Evolutionary conservation across 2,329 filamentous ascomycete species (phyloP), one percentile per base, ranked within the genome.

Genomic region (Ophiostoma sp.): DNA sequence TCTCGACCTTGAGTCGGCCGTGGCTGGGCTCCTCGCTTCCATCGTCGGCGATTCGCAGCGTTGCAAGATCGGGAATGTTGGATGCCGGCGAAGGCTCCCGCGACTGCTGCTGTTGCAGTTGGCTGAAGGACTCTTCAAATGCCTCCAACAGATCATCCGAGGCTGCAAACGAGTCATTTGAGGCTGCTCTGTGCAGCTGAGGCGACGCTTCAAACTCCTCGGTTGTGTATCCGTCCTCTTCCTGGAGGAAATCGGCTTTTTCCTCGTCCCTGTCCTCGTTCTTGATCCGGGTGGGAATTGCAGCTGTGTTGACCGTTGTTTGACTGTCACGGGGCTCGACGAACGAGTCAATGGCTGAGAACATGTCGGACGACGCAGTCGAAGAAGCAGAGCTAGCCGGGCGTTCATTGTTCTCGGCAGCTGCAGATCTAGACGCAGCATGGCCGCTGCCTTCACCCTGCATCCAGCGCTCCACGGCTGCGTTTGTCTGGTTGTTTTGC

Each of bases 301-400:
- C 38, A 7, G 36, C 42, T 64, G 64, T n/a, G 38, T 27, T 7
- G 8, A 44, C 58, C 0, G 65, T 66, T 14, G 62, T 66, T 14
- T 69, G 69, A 11, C 55, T 60, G 36, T 70, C 11, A 0, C 5
- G 58, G 5, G 14, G 55, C 11, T 63, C 63, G 4, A 66, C 69
- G n/a, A 68, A 68, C 1, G 66, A 67, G 27, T 70, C 69, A 5
- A 44, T 38, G 0, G 69, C 71, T 5, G 71, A 72, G 18, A 68
- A 71, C 69, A 72, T 69, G 6, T 67, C 64, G 0, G 71, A 69
- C 42, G 68, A 69, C 1, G 52, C 11, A 0, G 52, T 27, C 6
- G 66, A 70, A 2, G 67, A 68, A 8, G 45, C 14, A 7, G 40
- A 14, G 9, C 64, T 70, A 16, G 36, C 3, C 3, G 68, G 68